Conservation (phyloP, 2,329 filamentous ascomycete genomes). For the Alternaria consortialis region DNA sequence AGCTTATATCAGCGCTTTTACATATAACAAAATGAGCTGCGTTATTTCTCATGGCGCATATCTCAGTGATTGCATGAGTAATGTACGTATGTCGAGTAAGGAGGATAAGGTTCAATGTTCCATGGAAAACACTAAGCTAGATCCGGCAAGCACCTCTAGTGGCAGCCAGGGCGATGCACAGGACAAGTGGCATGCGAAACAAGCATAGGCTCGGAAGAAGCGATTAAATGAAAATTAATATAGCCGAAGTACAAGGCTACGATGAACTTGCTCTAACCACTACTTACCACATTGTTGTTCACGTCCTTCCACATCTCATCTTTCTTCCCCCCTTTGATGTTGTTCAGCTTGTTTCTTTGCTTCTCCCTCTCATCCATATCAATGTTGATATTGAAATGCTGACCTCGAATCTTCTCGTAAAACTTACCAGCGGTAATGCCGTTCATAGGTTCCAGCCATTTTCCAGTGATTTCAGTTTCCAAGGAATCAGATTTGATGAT, state of each 20-base stretch:
- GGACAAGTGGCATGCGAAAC: too few species aligned
- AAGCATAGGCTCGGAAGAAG: too few species aligned
- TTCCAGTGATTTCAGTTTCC: constrained; percentile 43
- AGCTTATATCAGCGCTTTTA: not conserved
- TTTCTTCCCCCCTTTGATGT: constrained; percentile 31
- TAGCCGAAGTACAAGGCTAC: not conserved
- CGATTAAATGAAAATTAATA: too few species aligned
- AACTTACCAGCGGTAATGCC: constrained; percentile 43
- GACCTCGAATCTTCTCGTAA: constrained; percentile 41
- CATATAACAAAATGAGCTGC: rapidly evolving
- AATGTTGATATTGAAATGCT: constrained; percentile 52
- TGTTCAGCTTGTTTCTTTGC: constrained; percentile 30
- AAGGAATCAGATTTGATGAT: constrained; percentile 36
- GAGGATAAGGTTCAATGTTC: not conserved
- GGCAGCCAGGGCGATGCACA: not conserved
- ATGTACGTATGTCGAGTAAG: not conserved
- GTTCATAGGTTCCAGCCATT: constrained; percentile 34
- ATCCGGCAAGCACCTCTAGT: not conserved
- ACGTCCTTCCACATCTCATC: constrained; percentile 8
- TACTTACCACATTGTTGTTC: not conserved
- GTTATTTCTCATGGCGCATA: not conserved
- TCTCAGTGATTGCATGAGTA: not conserved
- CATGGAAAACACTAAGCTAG: not conserved
- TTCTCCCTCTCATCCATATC: constrained; percentile 42
- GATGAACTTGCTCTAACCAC: not conserved